A percentile compares a stretch with the other conserved stretches of the same genome.
phyloP scores from a whole-genome alignment of 805 yeast genomes.

The Hanseniaspora meyeri region DNA sequence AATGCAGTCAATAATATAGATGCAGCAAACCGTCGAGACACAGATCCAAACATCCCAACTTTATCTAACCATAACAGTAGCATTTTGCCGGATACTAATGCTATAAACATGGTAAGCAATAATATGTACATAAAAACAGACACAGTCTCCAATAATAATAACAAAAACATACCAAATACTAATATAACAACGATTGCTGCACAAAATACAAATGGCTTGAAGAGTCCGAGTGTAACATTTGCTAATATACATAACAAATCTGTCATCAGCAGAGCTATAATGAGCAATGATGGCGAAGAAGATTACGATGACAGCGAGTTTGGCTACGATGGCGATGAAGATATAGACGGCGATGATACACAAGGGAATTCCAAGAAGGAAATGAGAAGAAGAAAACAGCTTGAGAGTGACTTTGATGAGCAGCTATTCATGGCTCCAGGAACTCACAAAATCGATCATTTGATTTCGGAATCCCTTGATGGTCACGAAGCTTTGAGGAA shows the following conservation, averaged over 20 bases:
- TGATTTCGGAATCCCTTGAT: background rate
- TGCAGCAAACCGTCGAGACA: background rate
- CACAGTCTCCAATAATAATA: background rate
- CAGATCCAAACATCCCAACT: background rate
- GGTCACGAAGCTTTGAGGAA: background rate
- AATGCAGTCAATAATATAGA: background rate
- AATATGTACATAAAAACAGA: background rate
- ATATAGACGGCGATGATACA: slow-evolving; percentile 20
- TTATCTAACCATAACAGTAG: background rate
- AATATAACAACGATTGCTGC: background rate
- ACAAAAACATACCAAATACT: background rate
- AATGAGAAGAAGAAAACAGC: slow-evolving; percentile 9
- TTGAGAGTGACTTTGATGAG: slow-evolving; percentile 12
- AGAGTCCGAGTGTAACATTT: background rate
- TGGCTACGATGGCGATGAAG: slow-evolving; percentile 16
- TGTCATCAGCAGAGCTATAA: background rate
- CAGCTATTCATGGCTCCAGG: slow-evolving; percentile 11
- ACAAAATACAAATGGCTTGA: background rate
- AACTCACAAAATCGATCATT: slow-evolving; percentile 1
- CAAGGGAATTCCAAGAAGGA: slow-evolving; percentile 20
- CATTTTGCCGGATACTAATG: background rate
- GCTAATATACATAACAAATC: background rate
- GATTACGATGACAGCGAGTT: slow-evolving; percentile 13
- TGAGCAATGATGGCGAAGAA: slow-evolving; percentile 13
- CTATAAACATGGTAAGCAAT: background rate